Base-by-base conservation (phyloP, 305 asterid genomes). In the Fraxinus angustifolia region DNA sequence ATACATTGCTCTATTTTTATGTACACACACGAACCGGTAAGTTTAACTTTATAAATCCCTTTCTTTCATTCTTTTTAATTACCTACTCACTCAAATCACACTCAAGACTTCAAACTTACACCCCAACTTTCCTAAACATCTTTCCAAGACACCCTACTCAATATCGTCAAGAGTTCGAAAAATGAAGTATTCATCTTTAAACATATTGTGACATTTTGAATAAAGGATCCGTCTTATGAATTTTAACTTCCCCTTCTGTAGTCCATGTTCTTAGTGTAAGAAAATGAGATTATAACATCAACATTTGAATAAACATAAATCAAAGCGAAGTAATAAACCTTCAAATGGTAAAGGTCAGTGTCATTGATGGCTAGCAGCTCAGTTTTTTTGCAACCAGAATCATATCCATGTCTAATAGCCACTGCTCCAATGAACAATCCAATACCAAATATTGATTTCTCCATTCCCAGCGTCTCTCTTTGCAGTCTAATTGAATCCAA, bases 331-430 rank as follows among this genome's bases (percentile, higher is more conserved):
- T 16, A 19, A 23, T 4, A 72, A 30, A 89, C 99, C 99, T 96
- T 94, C 53, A 93, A 78, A 86, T 96, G 99, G 83, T 94, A 96
- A 77, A 94, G 89, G 40, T 87, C 80, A 56, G 97, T 84, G 75
- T 96, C 99, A 76, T 96, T 89, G 50, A 96, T 96, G 76, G 99
- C 98, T 1, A 96, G 99, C 84, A 96, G 48, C 90, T 96, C 95
- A n/a, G 97, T 96, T 73, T 83, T 90, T 76, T 6, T 45, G 86
- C 99, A 96, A 0, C 99, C 97, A 70, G 89, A 85, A 26, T 94
- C 97, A 50, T 87, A 91, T 3, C 99, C 99, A 82, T 89, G 87
- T 75, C 98, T 83, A 23, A 94, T 89, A 11, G 98, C 98, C 28
- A 90, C 93, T 1, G 99, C 99, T 58, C 99, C 99, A 65, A 96